A percentile compares a stretch with the other conserved stretches of the same genome.
Evolutionary conservation across 208 protist genomes (phyloP).

Genomic region (Leishmania turanica): DNA sequence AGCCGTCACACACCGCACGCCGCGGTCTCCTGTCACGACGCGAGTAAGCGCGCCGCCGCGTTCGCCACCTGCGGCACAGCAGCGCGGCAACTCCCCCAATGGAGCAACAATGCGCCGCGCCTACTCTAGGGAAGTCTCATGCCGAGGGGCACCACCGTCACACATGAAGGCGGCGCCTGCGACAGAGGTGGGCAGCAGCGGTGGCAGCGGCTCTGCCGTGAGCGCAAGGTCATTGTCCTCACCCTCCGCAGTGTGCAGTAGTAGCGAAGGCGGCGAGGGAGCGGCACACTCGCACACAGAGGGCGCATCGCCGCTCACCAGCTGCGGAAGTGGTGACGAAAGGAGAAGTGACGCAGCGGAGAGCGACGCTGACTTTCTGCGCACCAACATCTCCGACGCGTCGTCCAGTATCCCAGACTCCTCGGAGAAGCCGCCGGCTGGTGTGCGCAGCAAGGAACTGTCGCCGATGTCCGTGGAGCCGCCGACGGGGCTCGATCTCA

Average conservation of each 20-base stretch:
- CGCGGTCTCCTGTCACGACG: not conserved
- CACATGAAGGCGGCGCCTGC: not conserved
- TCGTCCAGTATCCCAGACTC: not conserved
- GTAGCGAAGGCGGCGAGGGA: not conserved
- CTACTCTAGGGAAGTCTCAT: not conserved
- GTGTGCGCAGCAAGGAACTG: not conserved
- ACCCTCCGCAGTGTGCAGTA: not conserved
- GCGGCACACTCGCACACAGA: not conserved
- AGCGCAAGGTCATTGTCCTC: not conserved
- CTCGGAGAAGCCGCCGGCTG: not conserved
- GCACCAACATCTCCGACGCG: conserved; percentile 16
- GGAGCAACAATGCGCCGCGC: not conserved
- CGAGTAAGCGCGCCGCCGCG: not conserved
- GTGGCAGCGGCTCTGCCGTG: not conserved
- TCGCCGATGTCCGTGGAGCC: not conserved
- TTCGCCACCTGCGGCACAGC: not conserved
- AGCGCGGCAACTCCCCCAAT: not conserved
- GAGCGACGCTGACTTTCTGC: conserved; percentile 23
- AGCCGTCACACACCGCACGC: conserved; percentile 24
- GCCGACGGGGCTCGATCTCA: conserved; percentile 16
- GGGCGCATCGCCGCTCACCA: not conserved
- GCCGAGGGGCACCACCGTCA: not conserved
- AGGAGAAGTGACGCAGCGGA: not conserved
- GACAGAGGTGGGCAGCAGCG: not conserved
- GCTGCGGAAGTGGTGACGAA: not conserved